Base-by-base conservation (phyloP, 176 grass and related monocot genomes). In the Zoysia pacifica region DNA sequence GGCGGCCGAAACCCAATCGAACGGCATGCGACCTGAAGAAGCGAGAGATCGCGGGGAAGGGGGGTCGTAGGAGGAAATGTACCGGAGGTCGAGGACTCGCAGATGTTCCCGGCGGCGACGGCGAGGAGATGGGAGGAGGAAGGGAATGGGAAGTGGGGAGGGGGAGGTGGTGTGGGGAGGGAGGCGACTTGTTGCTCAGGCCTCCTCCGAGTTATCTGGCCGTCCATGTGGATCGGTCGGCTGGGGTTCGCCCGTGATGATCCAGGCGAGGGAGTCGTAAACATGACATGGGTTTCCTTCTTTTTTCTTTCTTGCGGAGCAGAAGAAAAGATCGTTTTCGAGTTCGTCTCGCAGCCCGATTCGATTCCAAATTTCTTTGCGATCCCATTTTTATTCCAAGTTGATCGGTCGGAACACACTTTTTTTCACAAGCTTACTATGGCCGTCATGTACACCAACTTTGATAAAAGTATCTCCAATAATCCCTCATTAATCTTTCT, bases 141-240 rank as follows among this genome's bases (percentile, higher is more conserved):
- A 44, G 83, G 5, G 43, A 41, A 41, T 7, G 28, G 28, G 28
- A 28, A 28, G 28, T 14, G 72, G 35, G 58, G 70, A 51, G 38
- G 36, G 35, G 41, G 43, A n/a, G 60, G 20, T 10, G 4, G 11
- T 39, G 58, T 9, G 42, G 12, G 4, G 16, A 12, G n/a, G n/a
- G n/a, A 55, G n/a, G 72, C 69, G 86, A 83, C 81, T 75, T 61
- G 47, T 62, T 28, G 28, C 28, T 73, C 81, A 1, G 63, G 19
- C 36, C 19, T 65, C 41, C 76, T 76, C 86, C 76, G 7, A 38
- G 65, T 70, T 75, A 56, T 70, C 73, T 40, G 76, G 63, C 81
- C 76, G 77, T 80, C 76, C 40, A 76, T 76, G n/a, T 80, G 76
- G 55, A 84, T 88, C 71, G 48, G 64, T 70, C 86, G 86, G 81